Evolutionary conservation across 202 grass and related monocot genomes (phyloP).

Genomic region (Thinopyrum obtusiflorum): DNA sequence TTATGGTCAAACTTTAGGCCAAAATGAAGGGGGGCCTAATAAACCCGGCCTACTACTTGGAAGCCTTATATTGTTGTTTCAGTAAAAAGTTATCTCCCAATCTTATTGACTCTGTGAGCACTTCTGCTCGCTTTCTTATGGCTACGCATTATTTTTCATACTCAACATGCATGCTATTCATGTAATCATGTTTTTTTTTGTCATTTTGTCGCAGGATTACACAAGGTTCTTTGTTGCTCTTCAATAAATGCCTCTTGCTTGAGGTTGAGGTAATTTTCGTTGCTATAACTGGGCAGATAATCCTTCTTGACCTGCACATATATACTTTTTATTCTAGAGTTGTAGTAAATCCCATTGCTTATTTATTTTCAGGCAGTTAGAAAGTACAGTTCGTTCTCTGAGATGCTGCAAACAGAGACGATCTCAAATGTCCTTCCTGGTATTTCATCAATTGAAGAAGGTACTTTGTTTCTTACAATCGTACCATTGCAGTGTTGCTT

Average conservation of each 20-base stretch:
- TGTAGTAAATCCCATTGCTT: constrained; percentile 10
- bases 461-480: constrained; percentile 27
- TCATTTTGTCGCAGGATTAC: constrained; percentile 51
- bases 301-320: background rate
- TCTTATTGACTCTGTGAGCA: background rate
- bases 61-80: background rate
- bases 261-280: constrained; percentile 59
- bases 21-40: no score
- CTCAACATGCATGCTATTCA: constrained; percentile 7
- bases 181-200: constrained; percentile 25
- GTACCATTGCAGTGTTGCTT: background rate
- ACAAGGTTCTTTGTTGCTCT: constrained; percentile 67
- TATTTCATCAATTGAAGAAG: constrained; percentile 67
- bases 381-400: constrained; percentile 61
- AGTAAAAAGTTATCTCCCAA: background rate
- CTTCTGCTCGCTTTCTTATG: background rate
- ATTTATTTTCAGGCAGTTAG: constrained; percentile 52
- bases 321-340: background rate
- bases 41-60: background rate
- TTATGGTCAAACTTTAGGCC: no score
- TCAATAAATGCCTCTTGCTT: constrained; percentile 91
- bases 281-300: constrained; percentile 2
- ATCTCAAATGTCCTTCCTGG: constrained; percentile 80
- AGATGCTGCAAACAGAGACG: constrained; percentile 78
- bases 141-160: background rate